Conservation (phyloP, 2,329 filamentous ascomycete species). For the Aspergillus pseudoglaucus region DNA sequence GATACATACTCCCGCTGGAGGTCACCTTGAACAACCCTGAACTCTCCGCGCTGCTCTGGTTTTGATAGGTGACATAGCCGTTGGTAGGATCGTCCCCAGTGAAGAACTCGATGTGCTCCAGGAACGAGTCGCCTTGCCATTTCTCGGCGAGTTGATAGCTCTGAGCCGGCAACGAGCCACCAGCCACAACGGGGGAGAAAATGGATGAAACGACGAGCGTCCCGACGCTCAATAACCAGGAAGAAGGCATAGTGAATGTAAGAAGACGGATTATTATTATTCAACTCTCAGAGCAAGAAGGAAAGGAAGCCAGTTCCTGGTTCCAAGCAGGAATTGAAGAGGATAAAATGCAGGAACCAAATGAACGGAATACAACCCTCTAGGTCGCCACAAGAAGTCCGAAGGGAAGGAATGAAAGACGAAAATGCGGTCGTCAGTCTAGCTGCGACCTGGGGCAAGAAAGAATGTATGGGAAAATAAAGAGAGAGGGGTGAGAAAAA, state of each 20-base stretch:
- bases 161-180: constrained; percentile 3
- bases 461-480: constrained; percentile 13
- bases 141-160: constrained; percentile 35
- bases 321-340: constrained; percentile 1
- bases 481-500: constrained; percentile 5
- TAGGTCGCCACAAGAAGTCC: constrained; percentile 8
- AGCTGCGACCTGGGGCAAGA: constrained; percentile 4
- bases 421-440: constrained; percentile 11
- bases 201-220: constrained; percentile 25
- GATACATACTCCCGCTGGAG: constrained; percentile 31
- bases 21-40: constrained; percentile 31
- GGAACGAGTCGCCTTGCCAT: constrained; percentile 43
- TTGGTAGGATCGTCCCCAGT: constrained; percentile 43
- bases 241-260: constrained; percentile 19
- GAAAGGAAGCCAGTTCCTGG: constrained; percentile 4
- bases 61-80: constrained; percentile 46
- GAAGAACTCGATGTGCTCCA: constrained; percentile 46
- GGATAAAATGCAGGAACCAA: constrained; percentile 4
- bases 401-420: constrained; percentile 2
- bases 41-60: constrained; percentile 33
- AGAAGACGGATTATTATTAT: not conserved
- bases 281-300: not conserved
- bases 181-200: constrained; percentile 15
- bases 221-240: constrained; percentile 22
- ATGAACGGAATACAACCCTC: constrained; percentile 14